Conservation (phyloP, 2,329 filamentous ascomycete species). For the Huntiella moniliformis region DNA sequence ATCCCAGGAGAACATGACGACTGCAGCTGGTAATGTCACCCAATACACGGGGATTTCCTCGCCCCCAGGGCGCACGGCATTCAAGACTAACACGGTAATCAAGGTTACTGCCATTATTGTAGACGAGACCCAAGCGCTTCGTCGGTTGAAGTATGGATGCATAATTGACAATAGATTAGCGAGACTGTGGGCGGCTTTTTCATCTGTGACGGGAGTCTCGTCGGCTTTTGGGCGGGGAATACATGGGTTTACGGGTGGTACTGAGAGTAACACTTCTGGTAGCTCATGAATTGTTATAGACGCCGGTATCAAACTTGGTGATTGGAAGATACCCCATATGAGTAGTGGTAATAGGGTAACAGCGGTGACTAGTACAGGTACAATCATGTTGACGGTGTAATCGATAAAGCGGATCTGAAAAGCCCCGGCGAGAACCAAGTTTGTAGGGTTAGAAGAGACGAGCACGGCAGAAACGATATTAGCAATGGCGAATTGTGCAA, state of each 20-base stretch:
- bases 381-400: conserved; percentile 62
- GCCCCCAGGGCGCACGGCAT: conserved; percentile 35
- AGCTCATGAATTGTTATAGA: conserved; percentile 52
- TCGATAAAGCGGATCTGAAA: conserved; percentile 53
- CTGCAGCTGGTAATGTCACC: conserved; percentile 49
- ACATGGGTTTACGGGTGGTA: conserved; percentile 50
- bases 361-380: conserved; percentile 49
- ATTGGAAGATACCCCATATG: conserved; percentile 48
- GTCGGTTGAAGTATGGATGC: conserved; percentile 54
- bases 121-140: conserved; percentile 43
- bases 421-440: conserved; percentile 53
- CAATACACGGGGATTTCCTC: conserved; percentile 43
- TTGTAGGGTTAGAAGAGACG: conserved; percentile 62
- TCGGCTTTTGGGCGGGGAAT: conserved; percentile 33
- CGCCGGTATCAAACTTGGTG: conserved; percentile 42
- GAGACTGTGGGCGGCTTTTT: conserved; percentile 32
- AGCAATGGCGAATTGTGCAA: conserved; percentile 50
- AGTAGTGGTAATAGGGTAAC: conserved; percentile 51
- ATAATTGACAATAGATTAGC: conserved; percentile 53
- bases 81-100: conserved; percentile 44
- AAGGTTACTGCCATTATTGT: conserved; percentile 49
- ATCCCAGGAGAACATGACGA: conserved; percentile 52
- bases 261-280: conserved; percentile 33
- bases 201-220: conserved; percentile 27
- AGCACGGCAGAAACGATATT: conserved; percentile 60